Base-by-base conservation (phyloP, 2,329 filamentous ascomycete species). In the Alternaria rosae region DNA sequence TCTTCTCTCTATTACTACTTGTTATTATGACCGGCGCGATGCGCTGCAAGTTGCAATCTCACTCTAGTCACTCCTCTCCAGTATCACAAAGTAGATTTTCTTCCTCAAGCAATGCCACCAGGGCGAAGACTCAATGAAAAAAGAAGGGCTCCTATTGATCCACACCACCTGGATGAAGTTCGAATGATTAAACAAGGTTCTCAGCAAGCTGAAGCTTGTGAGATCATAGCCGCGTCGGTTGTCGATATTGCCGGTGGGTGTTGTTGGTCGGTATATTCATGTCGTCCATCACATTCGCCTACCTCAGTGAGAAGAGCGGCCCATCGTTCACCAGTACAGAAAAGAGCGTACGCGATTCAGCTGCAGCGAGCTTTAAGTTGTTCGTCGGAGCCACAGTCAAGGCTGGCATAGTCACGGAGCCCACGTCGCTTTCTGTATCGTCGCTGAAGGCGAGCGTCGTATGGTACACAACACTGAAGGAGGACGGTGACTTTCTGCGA, bases 91-190 rank as follows among this genome's bases (percentile, higher is more conserved):
- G 32, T 21, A 12, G 32, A 11, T 10, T 25, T 43, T 45, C 56
- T 58, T 59, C 41, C 56, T 47, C 28, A 54, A 54, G 48, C 26
- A 47, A 30, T n/a, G 10, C 28, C 41, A 23, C 20, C 13, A 54
- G 17, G 47, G 23, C 15, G 21, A 47, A 53, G 28, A 54, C 56
- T 59, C 28, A 25, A 59, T 42, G 56, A 54, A 59, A 47, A 5
- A 32, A 48, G 26, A 4, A 9, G 15, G 4, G 11, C 2, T 26
- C 25, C 28, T 38, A 38, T 38, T n/a, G 35, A 38, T 38, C 35
- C 35, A 17, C 35, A 38, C 5, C 35, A 17, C 35, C 17, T 38
- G 35, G 35, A 38, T 38, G 35, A 38, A n/a, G 17, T 15, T n/a
- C 35, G 35, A 38, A 38, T 38, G 35, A 17, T 9, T 2, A n/a